Percentiles rank a stretch among this genome's conserved stretches.
phyloP scores from a whole-genome alignment of 1,139 yeast genomes.

The Candida labiduridarum region DNA sequence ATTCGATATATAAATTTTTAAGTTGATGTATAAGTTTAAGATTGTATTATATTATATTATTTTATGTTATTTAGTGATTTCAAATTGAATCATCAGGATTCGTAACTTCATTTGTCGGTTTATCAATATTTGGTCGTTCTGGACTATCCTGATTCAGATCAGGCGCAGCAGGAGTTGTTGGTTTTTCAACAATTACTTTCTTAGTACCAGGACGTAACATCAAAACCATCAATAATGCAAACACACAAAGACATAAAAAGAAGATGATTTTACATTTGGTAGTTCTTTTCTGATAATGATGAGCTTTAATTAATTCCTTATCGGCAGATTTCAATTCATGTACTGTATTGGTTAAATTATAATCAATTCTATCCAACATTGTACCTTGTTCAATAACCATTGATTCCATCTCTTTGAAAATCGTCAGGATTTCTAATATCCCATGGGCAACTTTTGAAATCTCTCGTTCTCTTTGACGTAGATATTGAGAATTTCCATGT shows the following conservation, averaged over 20 bases:
- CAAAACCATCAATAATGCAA: constrained; percentile 71
- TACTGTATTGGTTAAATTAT: constrained; percentile 79
- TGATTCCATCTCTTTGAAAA: constrained; percentile 89
- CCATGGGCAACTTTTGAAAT: constrained; percentile 92
- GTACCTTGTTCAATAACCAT: constrained; percentile 96
- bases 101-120: no score
- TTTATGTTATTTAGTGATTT: not conserved
- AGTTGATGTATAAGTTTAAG: not conserved
- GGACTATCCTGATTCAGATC: not conserved
- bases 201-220: constrained; percentile 60
- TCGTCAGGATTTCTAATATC: constrained; percentile 87
- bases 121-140: no score
- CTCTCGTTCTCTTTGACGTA: constrained; percentile 82
- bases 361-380: constrained; percentile 87
- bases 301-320: constrained; percentile 74
- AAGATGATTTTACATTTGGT: constrained; percentile 89
- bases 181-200: constrained; percentile 27
- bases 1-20: not conserved
- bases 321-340: constrained; percentile 77
- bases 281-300: constrained; percentile 80
- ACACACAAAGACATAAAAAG: constrained; percentile 66
- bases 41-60: not conserved
- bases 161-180: constrained; percentile 13
- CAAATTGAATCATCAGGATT: constrained; percentile 46
- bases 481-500: constrained; percentile 38